phyloP scores from a whole-genome alignment of 495 filamentous ascomycete species.

The Podospora comata region DNA sequence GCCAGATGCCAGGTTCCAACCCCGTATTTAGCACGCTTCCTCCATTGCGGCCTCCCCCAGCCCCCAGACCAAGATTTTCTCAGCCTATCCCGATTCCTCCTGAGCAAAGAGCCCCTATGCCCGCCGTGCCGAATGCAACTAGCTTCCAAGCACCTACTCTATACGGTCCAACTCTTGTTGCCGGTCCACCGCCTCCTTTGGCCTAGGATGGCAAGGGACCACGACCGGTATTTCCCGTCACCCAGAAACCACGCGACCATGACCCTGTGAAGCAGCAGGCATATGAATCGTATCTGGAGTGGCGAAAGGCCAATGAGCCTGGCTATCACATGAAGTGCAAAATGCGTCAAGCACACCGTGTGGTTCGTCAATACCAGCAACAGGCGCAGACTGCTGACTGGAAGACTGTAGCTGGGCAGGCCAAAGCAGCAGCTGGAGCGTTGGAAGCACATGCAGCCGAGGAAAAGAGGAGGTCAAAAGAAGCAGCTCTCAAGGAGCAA shows the following conservation, averaged over 20 bases:
- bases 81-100: background rate
- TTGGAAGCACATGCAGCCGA: background rate
- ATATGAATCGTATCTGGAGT: conserved; percentile 45
- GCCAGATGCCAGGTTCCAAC: background rate
- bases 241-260: conserved; percentile 33
- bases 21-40: background rate
- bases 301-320: conserved; percentile 39
- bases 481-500: background rate
- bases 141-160: conserved; percentile 7
- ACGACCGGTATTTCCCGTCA: conserved; percentile 34
- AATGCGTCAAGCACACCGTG: conserved; percentile 41
- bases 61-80: conserved; percentile 3
- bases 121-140: background rate
- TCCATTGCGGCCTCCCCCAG: conserved; percentile 3
- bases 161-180: conserved; percentile 2
- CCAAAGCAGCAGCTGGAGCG: conserved; percentile 28
- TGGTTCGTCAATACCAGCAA: conserved; percentile 32
- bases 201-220: conserved; percentile 17
- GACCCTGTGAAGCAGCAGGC: conserved; percentile 39
- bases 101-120: background rate
- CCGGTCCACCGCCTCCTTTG: conserved; percentile 7
- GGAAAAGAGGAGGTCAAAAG: conserved; percentile 1
- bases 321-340: conserved; percentile 41
- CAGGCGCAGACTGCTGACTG: conserved; percentile 15
- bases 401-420: conserved; percentile 32